Base-by-base conservation (phyloP, 176 grass and related monocot genomes). In the Chrysopogon serrulatus region DNA sequence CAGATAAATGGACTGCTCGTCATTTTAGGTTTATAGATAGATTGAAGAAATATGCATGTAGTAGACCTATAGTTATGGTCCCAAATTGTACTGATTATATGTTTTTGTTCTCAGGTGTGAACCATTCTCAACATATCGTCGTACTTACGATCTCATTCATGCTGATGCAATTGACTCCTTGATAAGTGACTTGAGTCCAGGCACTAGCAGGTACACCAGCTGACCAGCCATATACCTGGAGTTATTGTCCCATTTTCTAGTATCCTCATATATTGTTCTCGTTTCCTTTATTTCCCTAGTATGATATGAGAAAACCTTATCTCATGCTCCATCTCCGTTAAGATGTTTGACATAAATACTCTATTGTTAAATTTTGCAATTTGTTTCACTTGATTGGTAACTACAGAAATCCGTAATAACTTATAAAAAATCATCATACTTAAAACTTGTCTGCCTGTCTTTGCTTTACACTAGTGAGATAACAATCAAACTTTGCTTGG, bases 81-180 rank as follows among this genome's bases (percentile, higher is more conserved):
- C 24, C 72, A 26, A 74, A 57, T 34, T 71, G 18, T 71, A 1
- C 8, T 78, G 64, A 63, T 84, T 68, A 21, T 79, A n/a, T 80
- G 5, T 26, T 45, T 85, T 71, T 94, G 39, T 30, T 89, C 70
- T 72, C 78, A 98, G 96, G 93, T 96, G 93, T 87, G 93, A 96
- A 66, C 82, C 93, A 81, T 98, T 98, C 78, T 98, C 96, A 60
- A 95, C 96, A 18, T 98, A 98, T 82, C 93, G 93, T 65, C 87
- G 96, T 73, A 98, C 96, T 27, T 98, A 94, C 67, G 96, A 95
- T 89, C 87, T 95, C 11, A 87, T 98, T 98, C 96, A 98, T 74
- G 91, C 77, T 32, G 86, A 90, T 76, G 87, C 91, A 82, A 94
- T 98, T 45, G 90, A 85, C 79, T 90, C 93, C 51, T 82, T 98